A percentile compares a stretch with the other conserved stretches of the same genome.
Evolutionary conservation across 371 early-diverging fungal genomes (phyloP).

Genomic region (Conidiobolus incongruus): DNA sequence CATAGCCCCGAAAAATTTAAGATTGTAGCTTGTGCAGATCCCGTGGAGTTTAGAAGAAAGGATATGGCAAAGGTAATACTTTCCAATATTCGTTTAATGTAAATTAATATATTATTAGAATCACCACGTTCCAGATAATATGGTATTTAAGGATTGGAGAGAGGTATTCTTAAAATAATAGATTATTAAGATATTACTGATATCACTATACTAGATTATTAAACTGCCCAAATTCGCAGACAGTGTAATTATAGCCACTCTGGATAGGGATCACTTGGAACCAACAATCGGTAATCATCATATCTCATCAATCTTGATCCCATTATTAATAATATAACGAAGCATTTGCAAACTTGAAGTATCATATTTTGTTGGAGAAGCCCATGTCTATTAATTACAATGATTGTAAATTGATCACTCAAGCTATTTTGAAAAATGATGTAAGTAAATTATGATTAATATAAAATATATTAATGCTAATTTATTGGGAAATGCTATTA

Average conservation of each 20-base stretch:
- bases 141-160: slow-evolving; percentile 7
- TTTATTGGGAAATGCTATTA: neutral
- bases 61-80: slow-evolving; percentile 4
- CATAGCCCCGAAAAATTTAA: slow-evolving; percentile 7
- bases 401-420: slow-evolving; percentile 17
- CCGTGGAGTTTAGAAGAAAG: slow-evolving; percentile 5
- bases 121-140: slow-evolving; percentile 4
- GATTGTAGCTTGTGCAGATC: slow-evolving; percentile 13
- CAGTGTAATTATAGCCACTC: slow-evolving; percentile 9
- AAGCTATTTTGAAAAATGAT: slow-evolving; percentile 11
- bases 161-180: too few relatives aligned
- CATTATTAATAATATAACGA: slow-evolving; percentile 4
- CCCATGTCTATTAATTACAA: slow-evolving; percentile 20
- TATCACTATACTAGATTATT: slow-evolving; percentile 3
- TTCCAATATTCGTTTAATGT: neutral
- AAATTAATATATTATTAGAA: too few relatives aligned
- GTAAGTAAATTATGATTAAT: slow-evolving; percentile 4
- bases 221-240: slow-evolving; percentile 6
- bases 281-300: slow-evolving; percentile 9
- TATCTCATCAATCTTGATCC: slow-evolving; percentile 7
- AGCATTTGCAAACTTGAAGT: slow-evolving; percentile 15
- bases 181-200: too few relatives aligned
- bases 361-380: slow-evolving; percentile 28
- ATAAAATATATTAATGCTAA: neutral
- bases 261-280: slow-evolving; percentile 8